Percentiles rank a stretch among this genome's conserved stretches.
These are phyloP conservation scores for Pachyrhizus erosus DNA, from an alignment of 306 rosid species.

Conservation along the genomic window DNA sequence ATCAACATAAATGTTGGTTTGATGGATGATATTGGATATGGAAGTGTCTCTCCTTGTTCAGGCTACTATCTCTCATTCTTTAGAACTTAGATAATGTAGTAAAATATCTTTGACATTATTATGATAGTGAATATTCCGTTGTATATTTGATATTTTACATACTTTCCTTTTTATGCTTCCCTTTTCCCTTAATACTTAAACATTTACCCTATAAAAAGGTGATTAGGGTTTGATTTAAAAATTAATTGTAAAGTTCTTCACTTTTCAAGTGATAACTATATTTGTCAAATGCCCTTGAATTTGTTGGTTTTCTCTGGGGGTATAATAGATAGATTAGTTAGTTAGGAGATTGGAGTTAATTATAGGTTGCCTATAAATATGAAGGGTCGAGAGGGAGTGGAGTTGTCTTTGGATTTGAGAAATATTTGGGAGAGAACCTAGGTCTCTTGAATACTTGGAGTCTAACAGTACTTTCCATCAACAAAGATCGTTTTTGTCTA, in stretches of 20 bases:
- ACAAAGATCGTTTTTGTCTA: not conserved
- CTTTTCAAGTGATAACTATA: not conserved
- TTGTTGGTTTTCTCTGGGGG: not conserved
- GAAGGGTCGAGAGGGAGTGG: not conserved
- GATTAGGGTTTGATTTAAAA: too few relatives aligned
- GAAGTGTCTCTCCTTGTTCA: conserved; percentile 18
- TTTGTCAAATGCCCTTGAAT: not conserved
- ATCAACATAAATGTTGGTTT: not conserved
- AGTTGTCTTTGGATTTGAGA: not conserved
- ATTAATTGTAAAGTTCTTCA: too few relatives aligned
- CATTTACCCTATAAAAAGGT: too few relatives aligned
- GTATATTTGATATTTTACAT: too few relatives aligned
- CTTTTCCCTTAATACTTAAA: too few relatives aligned
- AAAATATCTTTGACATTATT: too few relatives aligned
- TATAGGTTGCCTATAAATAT: not conserved
- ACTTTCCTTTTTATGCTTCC: too few relatives aligned
- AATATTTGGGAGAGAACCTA: not conserved
- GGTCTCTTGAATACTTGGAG: not conserved
- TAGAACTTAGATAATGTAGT: not conserved
- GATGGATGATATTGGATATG: not conserved
- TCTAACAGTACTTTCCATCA: not conserved
- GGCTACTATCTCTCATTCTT: not conserved
- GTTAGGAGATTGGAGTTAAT: not conserved
- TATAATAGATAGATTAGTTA: not conserved
- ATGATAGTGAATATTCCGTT: too few relatives aligned